phyloP scores from a whole-genome alignment of 371 early-diverging fungal species.

The Phascolomyces articulosus region DNA sequence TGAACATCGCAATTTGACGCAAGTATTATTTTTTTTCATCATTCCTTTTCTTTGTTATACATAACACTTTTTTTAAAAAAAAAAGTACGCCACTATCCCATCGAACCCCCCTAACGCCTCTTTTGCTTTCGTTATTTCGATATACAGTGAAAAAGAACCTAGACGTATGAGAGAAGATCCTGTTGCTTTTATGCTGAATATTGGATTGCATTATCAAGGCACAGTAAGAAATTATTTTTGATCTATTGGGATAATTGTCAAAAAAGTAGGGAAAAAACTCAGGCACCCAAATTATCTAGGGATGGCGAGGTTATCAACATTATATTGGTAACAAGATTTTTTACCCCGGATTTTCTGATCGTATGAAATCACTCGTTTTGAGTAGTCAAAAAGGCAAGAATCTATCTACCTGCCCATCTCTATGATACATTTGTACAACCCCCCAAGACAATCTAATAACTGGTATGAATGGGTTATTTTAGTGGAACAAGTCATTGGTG shows the following conservation, averaged over 20 bases:
- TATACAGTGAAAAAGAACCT: slow-evolving; percentile 66
- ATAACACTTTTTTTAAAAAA: neutral
- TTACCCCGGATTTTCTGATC: slow-evolving; percentile 66
- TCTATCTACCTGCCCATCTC: no score
- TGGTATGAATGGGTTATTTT: no score
- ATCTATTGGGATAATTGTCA: no score
- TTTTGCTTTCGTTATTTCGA: no score
- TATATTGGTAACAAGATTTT: slow-evolving; percentile 79
- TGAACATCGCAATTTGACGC: slow-evolving; percentile 27
- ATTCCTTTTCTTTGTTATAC: no score
- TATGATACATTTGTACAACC: no score
- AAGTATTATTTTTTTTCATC: slow-evolving; percentile 16
- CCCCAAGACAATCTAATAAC: no score
- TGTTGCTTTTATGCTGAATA: slow-evolving; percentile 74
- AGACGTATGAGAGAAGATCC: slow-evolving; percentile 78
- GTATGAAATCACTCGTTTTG: slow-evolving; percentile 63
- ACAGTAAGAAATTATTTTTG: slow-evolving; percentile 51
- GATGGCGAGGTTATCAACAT: slow-evolving; percentile 78
- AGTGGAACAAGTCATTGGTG: slow-evolving; percentile 23
- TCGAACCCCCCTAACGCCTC: no score
- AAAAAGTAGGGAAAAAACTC: no score
- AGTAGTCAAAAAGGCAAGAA: slow-evolving; percentile 17
- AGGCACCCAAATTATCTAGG: no score
- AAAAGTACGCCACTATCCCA: no score
- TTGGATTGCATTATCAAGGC: slow-evolving; percentile 73